Percentiles rank a stretch among this genome's conserved stretches.
phyloP scores from a whole-genome alignment of 2,329 filamentous ascomycete species.

The Cercospora canescens region DNA sequence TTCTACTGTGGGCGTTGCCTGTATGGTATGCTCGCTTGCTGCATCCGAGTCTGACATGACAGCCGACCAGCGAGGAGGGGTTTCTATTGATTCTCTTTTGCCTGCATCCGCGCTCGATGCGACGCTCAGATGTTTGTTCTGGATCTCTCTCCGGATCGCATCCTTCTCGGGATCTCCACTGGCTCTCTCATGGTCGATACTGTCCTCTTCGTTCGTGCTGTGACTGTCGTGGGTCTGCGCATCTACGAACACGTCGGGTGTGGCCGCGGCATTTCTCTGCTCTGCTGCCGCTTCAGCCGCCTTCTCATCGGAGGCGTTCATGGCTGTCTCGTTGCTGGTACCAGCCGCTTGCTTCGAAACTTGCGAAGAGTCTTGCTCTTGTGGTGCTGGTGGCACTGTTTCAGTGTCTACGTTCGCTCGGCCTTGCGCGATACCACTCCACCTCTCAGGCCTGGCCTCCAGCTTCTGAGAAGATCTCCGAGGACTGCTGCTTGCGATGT shows the following conservation, averaged over 20 bases:
- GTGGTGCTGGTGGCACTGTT: not conserved
- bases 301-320: constrained; percentile 20
- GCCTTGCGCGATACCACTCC: constrained; percentile 8
- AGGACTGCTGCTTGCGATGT: not conserved
- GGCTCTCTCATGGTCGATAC: not conserved
- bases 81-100: constrained; percentile 25
- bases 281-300: constrained; percentile 5
- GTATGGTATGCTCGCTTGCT: constrained; percentile 16
- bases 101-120: constrained; percentile 16
- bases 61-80: constrained; percentile 19
- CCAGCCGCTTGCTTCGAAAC: not conserved
- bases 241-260: constrained; percentile 2
- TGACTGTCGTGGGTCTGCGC: not conserved
- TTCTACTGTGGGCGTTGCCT: constrained; percentile 6
- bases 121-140: constrained; percentile 20
- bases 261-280: not conserved
- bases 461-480: not conserved
- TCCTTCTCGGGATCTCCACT: constrained; percentile 19
- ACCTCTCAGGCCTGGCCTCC: constrained; percentile 8
- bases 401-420: constrained; percentile 3
- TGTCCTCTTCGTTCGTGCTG: not conserved
- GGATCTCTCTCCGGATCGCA: constrained; percentile 20
- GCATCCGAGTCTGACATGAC: constrained; percentile 19
- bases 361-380: not conserved
- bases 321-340: not conserved